Percentiles rank a stretch among this genome's conserved stretches.
Conservation (phyloP, 257 asterid species). For the Solanum bukasovii region DNA sequence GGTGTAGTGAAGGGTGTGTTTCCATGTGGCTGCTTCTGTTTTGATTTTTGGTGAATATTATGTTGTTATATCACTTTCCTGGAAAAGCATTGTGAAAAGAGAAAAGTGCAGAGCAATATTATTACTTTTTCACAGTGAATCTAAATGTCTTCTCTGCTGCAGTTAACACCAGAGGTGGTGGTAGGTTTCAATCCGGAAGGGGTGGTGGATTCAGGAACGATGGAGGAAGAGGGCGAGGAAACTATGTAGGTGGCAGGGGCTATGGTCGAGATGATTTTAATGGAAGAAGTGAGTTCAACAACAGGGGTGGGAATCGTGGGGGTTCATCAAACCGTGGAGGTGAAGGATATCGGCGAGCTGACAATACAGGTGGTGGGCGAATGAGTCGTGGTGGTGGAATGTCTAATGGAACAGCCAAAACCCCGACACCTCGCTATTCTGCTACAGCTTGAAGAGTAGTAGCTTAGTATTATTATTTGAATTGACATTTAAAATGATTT, state of each 20-base stretch:
- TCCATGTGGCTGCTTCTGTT: neutral
- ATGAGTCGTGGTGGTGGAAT: conserved; percentile 37
- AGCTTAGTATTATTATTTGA: conserved; percentile 7
- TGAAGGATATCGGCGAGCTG: conserved; percentile 54
- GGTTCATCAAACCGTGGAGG: conserved; percentile 40
- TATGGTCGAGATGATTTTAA: conserved; percentile 49
- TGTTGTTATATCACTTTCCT: neutral
- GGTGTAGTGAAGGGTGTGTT: neutral
- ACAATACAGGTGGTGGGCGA: conserved; percentile 4
- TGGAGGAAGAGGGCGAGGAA: conserved; percentile 76
- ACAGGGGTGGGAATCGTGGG: conserved; percentile 56
- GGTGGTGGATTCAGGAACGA: conserved; percentile 70
- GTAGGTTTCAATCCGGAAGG: conserved; percentile 55
- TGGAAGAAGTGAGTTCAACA: conserved; percentile 46
- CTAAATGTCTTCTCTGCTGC: neutral
- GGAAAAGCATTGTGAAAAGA: neutral
- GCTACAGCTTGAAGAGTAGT: conserved; percentile 45
- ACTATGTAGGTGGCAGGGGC: conserved; percentile 58
- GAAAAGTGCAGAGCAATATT: neutral
- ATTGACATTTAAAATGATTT: neutral
- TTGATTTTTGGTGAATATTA: neutral
- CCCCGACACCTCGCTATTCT: conserved; percentile 37
- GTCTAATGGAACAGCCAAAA: conserved; percentile 41
- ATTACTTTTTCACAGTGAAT: neutral
- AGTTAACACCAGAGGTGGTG: conserved; percentile 58